phyloP scores from a whole-genome alignment of 768 basidiomycete species.

The Trametes cingulata region DNA sequence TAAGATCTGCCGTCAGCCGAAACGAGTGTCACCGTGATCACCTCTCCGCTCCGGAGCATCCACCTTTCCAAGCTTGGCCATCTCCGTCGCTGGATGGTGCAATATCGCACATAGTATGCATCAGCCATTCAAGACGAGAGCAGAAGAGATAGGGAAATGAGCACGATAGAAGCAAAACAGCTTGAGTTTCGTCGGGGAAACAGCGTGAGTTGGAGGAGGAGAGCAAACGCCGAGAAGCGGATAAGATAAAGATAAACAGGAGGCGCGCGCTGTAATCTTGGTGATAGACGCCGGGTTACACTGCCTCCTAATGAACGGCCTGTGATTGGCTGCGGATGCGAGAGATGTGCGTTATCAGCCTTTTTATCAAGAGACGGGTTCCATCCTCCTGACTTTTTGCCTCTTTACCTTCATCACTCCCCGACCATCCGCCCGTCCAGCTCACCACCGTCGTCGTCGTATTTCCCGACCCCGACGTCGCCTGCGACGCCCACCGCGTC shows the following conservation, averaged over 20 bases:
- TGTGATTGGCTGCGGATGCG: conserved; percentile 11
- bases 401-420: conserved; percentile 23
- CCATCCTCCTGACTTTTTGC: conserved; percentile 20
- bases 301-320: conserved; percentile 13
- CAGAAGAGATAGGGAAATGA: too few species aligned
- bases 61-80: neutral
- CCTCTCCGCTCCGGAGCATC: conserved; percentile 7
- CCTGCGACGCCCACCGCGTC: conserved; percentile 3
- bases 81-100: neutral
- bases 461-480: neutral
- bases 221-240: neutral
- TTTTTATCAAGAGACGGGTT: conserved; percentile 22
- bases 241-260: conserved; percentile 21
- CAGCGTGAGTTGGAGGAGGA: neutral
- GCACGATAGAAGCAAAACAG: too few species aligned
- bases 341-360: conserved; percentile 20
- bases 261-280: conserved; percentile 1
- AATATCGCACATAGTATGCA: neutral
- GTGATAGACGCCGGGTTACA: conserved; percentile 17
- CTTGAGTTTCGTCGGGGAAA: neutral
- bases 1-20: conserved; percentile 18
- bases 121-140: too few species aligned
- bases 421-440: conserved; percentile 8
- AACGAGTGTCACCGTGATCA: neutral
- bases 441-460: conserved; percentile 7